These are phyloP conservation scores for Coniferiporia weirii DNA, from an alignment of 1,284 basidiomycete genomes.

Conservation along the genomic window DNA sequence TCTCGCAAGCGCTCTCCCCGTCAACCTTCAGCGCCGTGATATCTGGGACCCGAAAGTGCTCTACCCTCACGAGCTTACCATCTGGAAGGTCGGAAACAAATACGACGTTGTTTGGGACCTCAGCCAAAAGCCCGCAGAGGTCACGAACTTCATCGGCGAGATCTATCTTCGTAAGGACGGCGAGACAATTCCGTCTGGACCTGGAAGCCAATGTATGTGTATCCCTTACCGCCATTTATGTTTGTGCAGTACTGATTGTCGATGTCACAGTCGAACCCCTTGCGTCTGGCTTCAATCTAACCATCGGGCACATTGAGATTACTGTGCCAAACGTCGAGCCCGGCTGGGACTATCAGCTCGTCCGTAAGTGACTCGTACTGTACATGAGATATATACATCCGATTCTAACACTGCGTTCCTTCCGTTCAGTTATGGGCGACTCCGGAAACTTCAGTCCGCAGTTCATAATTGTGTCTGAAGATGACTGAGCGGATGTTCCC, in stretches of 20 bases:
- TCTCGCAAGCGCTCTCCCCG: slow-evolving; percentile 14
- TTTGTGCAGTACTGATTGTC: not conserved
- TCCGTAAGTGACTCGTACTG: slow-evolving; percentile 19
- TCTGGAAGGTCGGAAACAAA: slow-evolving; percentile 24
- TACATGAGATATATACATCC: not conserved
- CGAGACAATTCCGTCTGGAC: not conserved
- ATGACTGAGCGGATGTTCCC: not conserved
- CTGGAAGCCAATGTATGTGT: not conserved
- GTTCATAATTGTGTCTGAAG: slow-evolving; percentile 10
- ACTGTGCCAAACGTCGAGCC: slow-evolving; percentile 25
- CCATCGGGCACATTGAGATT: slow-evolving; percentile 23
- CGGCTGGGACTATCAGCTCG: slow-evolving; percentile 24
- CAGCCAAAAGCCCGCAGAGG: slow-evolving; percentile 22
- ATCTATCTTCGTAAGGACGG: slow-evolving; percentile 22
- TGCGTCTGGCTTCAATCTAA: slow-evolving; percentile 24
- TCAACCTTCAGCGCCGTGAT: slow-evolving; percentile 21
- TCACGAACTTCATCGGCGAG: slow-evolving; percentile 24
- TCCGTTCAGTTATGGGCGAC: slow-evolving; percentile 15
- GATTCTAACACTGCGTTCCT: not conserved
- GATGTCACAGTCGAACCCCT: slow-evolving; percentile 15
- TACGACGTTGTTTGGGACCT: slow-evolving; percentile 29
- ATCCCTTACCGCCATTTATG: not conserved
- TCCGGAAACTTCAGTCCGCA: slow-evolving; percentile 18
- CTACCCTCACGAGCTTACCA: slow-evolving; percentile 23
- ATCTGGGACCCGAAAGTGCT: slow-evolving; percentile 25